Evolutionary conservation across 2,329 filamentous ascomycete genomes (phyloP).

Genomic region (Botrytis cinerea): DNA sequence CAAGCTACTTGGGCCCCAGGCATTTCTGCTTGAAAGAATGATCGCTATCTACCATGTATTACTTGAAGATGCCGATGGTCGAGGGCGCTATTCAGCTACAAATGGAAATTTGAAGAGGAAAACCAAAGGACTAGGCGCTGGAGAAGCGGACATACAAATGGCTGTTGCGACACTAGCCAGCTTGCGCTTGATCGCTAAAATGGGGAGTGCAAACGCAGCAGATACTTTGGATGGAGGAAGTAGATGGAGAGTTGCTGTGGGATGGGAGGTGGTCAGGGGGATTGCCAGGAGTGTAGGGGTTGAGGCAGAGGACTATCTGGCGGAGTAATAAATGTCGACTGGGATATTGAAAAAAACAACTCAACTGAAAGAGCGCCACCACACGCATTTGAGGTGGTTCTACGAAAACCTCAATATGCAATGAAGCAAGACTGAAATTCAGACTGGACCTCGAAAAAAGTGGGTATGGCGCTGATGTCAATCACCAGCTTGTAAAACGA

Average conservation of each 20-base stretch:
- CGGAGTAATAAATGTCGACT: conserved; percentile 51
- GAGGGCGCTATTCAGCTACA: conserved; percentile 31
- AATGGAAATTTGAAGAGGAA: conserved; percentile 21
- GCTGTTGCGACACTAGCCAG: conserved; percentile 73
- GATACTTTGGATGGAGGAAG: conserved; percentile 69
- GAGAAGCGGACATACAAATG: conserved; percentile 58
- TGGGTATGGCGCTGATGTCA: neutral
- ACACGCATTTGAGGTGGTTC: neutral
- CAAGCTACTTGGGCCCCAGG: conserved; percentile 73
- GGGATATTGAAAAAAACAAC: neutral
- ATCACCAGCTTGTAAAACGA: neutral
- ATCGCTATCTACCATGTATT: conserved; percentile 75
- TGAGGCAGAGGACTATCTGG: conserved; percentile 76
- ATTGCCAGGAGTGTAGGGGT: conserved; percentile 73
- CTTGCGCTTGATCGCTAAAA: conserved; percentile 66
- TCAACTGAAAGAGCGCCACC: neutral
- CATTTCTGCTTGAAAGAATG: conserved; percentile 76
- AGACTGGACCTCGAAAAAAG: neutral
- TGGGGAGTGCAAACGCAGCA: conserved; percentile 53
- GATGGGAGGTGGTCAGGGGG: conserved; percentile 73
- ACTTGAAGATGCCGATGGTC: conserved; percentile 46
- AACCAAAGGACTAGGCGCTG: conserved; percentile 28
- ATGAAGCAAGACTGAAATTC: neutral
- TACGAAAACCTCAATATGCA: neutral
- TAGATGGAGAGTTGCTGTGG: conserved; percentile 77